Evolutionary conservation across 2,329 filamentous ascomycete species (phyloP), one percentile per base, ranked within the genome.

Genomic region (Hypoxylon sp.): DNA sequence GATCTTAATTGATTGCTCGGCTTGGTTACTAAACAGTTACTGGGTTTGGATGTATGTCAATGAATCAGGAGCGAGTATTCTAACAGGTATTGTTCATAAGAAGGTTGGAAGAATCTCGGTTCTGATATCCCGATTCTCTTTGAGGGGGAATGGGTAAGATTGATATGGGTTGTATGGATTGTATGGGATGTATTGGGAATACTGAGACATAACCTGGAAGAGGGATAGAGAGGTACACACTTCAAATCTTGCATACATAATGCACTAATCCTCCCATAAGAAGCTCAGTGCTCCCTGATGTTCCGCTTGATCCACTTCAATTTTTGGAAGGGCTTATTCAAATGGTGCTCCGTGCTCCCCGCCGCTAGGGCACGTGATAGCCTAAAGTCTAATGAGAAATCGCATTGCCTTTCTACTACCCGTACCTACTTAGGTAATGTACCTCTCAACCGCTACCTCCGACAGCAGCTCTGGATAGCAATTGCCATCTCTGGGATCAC

Each of bases 201-300:
- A 67, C 67, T 67, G 64, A 64, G 64, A 69, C 60, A 63, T 65
- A 48, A n/a, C n/a, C n/a, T n/a, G n/a, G n/a, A n/a, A 61, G 63
- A 69, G 60, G 57, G 53, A 57, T 59, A 60, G 61, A 55, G 38
- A 59, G 34, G 41, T 25, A 48, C 23, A 36, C 38, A 21, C 51
- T 48, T 63, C 60, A 67, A 56, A 46, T 63, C 65, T 59, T 56
- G 53, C 53, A 57, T 60, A 66, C 45, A 45, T 14, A 5, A 46
- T 41, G 23, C 34, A 48, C 43, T 62, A 57, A 59, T 59, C 14
- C 21, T 43, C 38, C 38, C 36, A 10, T 19, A 45, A 51, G 53
- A 61, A 55, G 53, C 62, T n/a, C n/a, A n/a, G n/a, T n/a, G n/a
- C n/a, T 59, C 53, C 58, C 58, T 63, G 36, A 65, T 59, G 34